These are phyloP conservation scores for Cenchrus fungigraminus DNA, from an alignment of 176 grass and related monocot species.

Conservation along the genomic window DNA sequence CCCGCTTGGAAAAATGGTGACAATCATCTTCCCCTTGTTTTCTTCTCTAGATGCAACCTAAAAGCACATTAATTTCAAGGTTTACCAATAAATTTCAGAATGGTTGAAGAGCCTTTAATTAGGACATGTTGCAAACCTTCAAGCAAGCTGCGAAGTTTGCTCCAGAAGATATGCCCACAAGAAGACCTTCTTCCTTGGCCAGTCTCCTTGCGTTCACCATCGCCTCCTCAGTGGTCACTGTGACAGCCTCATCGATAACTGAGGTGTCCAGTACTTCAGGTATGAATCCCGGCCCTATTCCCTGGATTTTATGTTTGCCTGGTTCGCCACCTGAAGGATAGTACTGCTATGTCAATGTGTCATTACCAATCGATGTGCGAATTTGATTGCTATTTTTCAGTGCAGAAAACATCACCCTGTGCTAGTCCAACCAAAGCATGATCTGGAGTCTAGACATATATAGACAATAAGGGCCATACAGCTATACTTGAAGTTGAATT, in stretches of 20 bases:
- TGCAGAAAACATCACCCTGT: neutral
- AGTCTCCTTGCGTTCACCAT: conserved; percentile 80
- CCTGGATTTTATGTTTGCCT: conserved; percentile 89
- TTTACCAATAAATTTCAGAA: neutral
- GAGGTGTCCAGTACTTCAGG: conserved; percentile 72
- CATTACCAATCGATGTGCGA: neutral
- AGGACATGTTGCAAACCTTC: conserved; percentile 49
- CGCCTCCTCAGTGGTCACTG: conserved; percentile 65
- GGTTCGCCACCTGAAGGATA: conserved; percentile 60
- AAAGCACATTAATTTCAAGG: conserved; percentile 27
- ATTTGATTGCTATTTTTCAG: neutral
- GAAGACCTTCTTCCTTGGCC: conserved; percentile 80
- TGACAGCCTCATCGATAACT: conserved; percentile 66
- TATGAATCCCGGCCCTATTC: conserved; percentile 68
- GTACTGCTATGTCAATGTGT: neutral
- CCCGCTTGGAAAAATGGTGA: conserved; percentile 50
- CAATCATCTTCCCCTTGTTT: conserved; percentile 62
- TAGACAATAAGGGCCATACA: neutral
- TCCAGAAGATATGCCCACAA: conserved; percentile 93
- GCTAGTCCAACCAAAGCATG: neutral
- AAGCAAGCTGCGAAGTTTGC: conserved; percentile 86
- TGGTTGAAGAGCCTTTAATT: neutral
- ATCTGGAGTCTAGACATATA: neutral
- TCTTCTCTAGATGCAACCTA: conserved; percentile 43
- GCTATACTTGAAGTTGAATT: neutral